phyloP scores from a whole-genome alignment of 129 eudicot genomes.

The Arctium minus region DNA sequence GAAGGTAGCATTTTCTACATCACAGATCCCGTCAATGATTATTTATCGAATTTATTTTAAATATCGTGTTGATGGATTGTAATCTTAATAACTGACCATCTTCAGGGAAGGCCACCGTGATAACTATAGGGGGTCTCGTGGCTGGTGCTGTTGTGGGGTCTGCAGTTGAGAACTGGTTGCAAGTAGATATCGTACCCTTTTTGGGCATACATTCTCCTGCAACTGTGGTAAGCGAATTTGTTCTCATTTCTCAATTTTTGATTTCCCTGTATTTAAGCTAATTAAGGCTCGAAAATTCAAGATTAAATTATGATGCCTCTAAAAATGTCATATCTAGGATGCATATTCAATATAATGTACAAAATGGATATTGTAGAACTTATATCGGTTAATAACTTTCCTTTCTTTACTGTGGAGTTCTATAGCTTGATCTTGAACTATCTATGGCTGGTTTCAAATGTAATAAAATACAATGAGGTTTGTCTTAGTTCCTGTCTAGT shows the following conservation, averaged over 20 bases:
- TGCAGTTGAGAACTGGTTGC: slow-evolving; percentile 94
- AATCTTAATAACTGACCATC: neutral
- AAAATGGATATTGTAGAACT: slow-evolving; percentile 51
- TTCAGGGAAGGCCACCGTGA: slow-evolving; percentile 87
- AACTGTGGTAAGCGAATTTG: slow-evolving; percentile 82
- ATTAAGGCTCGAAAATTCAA: slow-evolving; percentile 17
- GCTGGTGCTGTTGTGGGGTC: slow-evolving; percentile 99
- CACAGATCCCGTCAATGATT: neutral
- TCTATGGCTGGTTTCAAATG: neutral
- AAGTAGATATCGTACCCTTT: slow-evolving; percentile 94
- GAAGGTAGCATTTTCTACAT: neutral
- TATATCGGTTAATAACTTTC: slow-evolving; percentile 16
- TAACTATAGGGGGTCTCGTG: slow-evolving; percentile 83
- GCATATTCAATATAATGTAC: slow-evolving; percentile 39
- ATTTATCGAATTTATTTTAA: neutral
- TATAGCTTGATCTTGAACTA: slow-evolving; percentile 6
- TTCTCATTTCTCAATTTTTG: slow-evolving; percentile 83
- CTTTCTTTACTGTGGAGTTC: slow-evolving; percentile 3
- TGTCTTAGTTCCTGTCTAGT: neutral
- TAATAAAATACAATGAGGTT: neutral
- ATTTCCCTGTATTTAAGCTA: slow-evolving; percentile 77
- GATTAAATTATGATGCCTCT: slow-evolving; percentile 19
- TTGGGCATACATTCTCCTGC: slow-evolving; percentile 87
- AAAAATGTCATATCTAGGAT: slow-evolving; percentile 33
- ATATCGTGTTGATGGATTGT: neutral